Evolutionary conservation across 108 stramenopile genomes (phyloP).

Genomic region (Aurantiochytrium sp.): DNA sequence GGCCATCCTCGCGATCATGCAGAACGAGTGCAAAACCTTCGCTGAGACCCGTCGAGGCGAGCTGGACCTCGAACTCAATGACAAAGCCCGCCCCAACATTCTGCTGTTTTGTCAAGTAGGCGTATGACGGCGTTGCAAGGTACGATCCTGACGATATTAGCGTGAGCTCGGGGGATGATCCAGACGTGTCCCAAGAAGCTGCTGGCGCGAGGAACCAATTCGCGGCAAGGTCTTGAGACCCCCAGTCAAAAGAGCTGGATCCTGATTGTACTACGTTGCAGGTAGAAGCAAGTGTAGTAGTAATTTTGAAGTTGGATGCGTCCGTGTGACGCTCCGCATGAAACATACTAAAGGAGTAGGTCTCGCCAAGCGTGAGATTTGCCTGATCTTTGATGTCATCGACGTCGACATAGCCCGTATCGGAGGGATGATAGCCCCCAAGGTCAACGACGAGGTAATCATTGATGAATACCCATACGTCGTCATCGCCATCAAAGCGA

Average conservation of each 20-base stretch:
- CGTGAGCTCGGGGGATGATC: neutral
- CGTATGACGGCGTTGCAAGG: neutral
- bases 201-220: neutral
- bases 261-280: neutral
- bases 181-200: neutral
- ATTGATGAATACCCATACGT: neutral
- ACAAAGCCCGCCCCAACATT: neutral
- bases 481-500: neutral
- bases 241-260: neutral
- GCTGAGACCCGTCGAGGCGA: neutral
- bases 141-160: neutral
- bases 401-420: neutral
- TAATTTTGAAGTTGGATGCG: neutral
- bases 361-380: neutral
- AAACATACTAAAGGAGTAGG: neutral
- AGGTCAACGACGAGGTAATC: neutral
- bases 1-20: neutral
- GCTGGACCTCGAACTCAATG: neutral
- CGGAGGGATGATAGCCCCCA: neutral
- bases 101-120: neutral
- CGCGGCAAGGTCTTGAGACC: neutral
- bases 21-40: neutral
- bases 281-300: neutral
- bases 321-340: conserved; percentile 9
- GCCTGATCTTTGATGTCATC: neutral